Conservation (phyloP, 202 grass and related monocot species). For the Saccharum hybrid region DNA sequence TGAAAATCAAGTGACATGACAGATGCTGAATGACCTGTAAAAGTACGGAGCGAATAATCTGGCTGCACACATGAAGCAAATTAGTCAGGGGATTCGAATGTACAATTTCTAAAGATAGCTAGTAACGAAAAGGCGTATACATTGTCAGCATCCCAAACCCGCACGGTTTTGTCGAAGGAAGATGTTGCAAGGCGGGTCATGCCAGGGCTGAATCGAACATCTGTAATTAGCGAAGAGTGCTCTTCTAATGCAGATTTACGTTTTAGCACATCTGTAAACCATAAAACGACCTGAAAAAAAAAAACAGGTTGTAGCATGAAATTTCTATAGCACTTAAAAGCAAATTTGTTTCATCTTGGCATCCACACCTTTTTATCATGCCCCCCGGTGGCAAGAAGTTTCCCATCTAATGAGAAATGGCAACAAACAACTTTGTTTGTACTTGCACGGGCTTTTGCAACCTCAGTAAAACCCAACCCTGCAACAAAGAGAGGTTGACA, state of each 20-base stretch:
- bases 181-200: conserved; percentile 97
- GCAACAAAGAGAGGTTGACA: conserved; percentile 35
- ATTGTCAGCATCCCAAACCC: conserved; percentile 99
- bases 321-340: neutral
- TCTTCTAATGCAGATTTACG: conserved; percentile 82
- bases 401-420: conserved; percentile 90
- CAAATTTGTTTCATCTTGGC: neutral
- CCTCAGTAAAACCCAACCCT: conserved; percentile 86
- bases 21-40: conserved; percentile 91
- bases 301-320: conserved; percentile 26
- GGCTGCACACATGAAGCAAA: conserved; percentile 58
- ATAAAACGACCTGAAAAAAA: conserved; percentile 86
- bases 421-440: conserved; percentile 85
- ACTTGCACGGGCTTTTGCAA: conserved; percentile 68
- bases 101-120: conserved; percentile 47
- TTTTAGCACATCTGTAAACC: conserved; percentile 79
- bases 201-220: conserved; percentile 97
- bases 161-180: conserved; percentile 97
- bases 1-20: conserved; percentile 98
- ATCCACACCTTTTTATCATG: conserved; percentile 95
- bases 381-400: conserved; percentile 96
- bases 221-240: conserved; percentile 78
- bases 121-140: conserved; percentile 49
- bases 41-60: conserved; percentile 96
- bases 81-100: conserved; percentile 11